Base-by-base conservation (phyloP, 2,329 filamentous ascomycete genomes). In the Cytospora piceae region DNA sequence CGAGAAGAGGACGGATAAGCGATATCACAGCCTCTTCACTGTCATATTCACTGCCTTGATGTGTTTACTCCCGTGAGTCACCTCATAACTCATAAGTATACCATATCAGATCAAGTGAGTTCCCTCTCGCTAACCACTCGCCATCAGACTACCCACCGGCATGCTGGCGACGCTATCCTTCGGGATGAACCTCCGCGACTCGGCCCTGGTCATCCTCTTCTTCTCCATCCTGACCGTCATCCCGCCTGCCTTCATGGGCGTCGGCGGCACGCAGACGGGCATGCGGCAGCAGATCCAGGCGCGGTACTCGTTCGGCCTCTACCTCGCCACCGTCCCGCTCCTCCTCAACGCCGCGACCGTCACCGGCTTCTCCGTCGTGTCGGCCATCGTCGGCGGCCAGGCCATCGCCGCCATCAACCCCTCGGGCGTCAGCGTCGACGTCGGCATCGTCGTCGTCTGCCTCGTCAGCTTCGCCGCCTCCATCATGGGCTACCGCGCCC, bases 261-360 rank as follows among this genome's bases (percentile, higher is more conserved):
- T 84, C 1, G 80, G 82, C 14, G 85, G 85, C 0, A 82, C 83
- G 20, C 79, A 80, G 65, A 88, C 85, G 2, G 86, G 85, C 17
- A 79, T 88, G 77, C 78, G 86, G 22, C 85, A 88, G 72, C 81
- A 87, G 72, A 81, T 88, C 7, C 84, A 87, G 69, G 84, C 86
- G n/a, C 79, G 86, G 34, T 88, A 86, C 73, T 82, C 82, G 0
- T 88, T 86, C 71, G 85, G 84, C 1, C 72, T 80, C 20, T 85
- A 85, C 73, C 76, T 85, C 11, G 81, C 83, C 22, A 81, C 78
- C 0, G 72, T 87, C 4, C 79, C 84, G 1, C 76, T 85, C 9
- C 70, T 87, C 17, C 74, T 87, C 5, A 87, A 87, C 64, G 79
- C 85, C 3, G 83, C 83, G 15, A 87, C 84, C 0, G 76, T 87